A percentile compares a stretch with the other conserved stretches of the same genome.
phyloP scores from a whole-genome alignment of 371 early-diverging fungal genomes.

The Paraphysoderma sedebokerense region DNA sequence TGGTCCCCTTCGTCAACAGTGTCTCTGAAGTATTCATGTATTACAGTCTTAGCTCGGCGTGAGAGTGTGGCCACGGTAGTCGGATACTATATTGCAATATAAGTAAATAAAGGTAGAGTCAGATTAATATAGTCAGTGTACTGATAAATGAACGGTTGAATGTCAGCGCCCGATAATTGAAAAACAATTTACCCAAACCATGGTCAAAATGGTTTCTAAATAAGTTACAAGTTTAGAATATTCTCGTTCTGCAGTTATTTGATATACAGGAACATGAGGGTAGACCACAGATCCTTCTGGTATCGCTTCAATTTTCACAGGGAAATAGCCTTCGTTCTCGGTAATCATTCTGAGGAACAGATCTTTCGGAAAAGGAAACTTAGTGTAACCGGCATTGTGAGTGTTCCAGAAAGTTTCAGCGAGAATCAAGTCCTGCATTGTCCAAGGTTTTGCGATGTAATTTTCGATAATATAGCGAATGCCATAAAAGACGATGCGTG shows the following conservation, averaged over 20 bases:
- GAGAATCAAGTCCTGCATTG: constrained; percentile 35
- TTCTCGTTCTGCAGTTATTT: constrained; percentile 46
- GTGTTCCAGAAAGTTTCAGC: constrained; percentile 46
- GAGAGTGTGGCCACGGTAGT: constrained; percentile 65
- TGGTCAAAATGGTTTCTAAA: constrained; percentile 57
- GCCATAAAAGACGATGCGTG: constrained; percentile 61
- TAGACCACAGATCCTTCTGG: constrained; percentile 57
- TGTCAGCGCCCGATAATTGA: no score
- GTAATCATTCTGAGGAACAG: constrained; percentile 50
- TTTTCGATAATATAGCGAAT: constrained; percentile 57
- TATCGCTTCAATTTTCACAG: constrained; percentile 50
- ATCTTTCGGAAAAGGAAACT: constrained; percentile 54
- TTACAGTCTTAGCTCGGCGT: constrained; percentile 32
- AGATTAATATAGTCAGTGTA: no score
- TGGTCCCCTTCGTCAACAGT: constrained; percentile 36
- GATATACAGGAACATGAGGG: constrained; percentile 55
- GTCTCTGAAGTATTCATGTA: constrained; percentile 30
- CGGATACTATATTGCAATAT: constrained; percentile 36
- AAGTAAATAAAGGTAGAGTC: neutral
- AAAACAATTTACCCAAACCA: constrained; percentile 45
- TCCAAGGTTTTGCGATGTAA: constrained; percentile 42
- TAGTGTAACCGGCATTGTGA: constrained; percentile 37
- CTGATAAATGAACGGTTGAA: no score
- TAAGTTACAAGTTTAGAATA: constrained; percentile 61
- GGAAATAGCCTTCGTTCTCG: constrained; percentile 61